These are phyloP conservation scores for Neospora caninum DNA, from an alignment of 169 alveolate genomes.

Conservation along the genomic window DNA sequence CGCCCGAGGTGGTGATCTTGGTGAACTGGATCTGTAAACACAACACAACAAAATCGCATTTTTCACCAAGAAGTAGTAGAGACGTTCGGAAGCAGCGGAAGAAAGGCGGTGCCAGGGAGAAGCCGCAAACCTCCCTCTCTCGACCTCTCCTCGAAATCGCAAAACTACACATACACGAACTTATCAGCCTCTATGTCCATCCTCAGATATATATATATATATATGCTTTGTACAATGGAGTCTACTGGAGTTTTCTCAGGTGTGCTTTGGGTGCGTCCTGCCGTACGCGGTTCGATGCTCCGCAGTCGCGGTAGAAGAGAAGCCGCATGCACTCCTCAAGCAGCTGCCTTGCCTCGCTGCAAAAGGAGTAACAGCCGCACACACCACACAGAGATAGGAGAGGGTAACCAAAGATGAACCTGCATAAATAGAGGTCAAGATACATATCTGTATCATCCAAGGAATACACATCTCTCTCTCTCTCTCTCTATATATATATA, in stretches of 20 bases:
- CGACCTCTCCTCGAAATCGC: no score
- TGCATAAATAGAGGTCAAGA: not conserved
- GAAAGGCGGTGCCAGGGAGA: no score
- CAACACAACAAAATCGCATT: no score
- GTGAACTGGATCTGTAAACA: slow-evolving; percentile 37
- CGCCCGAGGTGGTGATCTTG: slow-evolving; percentile 27
- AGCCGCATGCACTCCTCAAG: slow-evolving; percentile 58
- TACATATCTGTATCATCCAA: not conserved
- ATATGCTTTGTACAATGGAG: no score
- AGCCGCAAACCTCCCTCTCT: no score
- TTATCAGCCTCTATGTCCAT: no score
- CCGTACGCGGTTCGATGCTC: slow-evolving; percentile 44
- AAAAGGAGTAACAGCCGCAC: not conserved
- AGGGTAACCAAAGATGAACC: not conserved
- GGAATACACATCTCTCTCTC: not conserved
- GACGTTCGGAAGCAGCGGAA: no score
- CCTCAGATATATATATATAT: not conserved
- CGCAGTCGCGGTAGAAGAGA: slow-evolving; percentile 48
- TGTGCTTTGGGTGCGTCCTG: no score
- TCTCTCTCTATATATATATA: no score
- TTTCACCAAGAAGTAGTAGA: no score
- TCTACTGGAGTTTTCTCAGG: no score
- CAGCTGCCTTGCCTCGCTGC: slow-evolving; percentile 48
- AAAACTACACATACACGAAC: no score
- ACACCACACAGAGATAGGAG: not conserved